Base-by-base conservation (phyloP, 2,329 filamentous ascomycete genomes). In the Corinectria fuckeliana region DNA sequence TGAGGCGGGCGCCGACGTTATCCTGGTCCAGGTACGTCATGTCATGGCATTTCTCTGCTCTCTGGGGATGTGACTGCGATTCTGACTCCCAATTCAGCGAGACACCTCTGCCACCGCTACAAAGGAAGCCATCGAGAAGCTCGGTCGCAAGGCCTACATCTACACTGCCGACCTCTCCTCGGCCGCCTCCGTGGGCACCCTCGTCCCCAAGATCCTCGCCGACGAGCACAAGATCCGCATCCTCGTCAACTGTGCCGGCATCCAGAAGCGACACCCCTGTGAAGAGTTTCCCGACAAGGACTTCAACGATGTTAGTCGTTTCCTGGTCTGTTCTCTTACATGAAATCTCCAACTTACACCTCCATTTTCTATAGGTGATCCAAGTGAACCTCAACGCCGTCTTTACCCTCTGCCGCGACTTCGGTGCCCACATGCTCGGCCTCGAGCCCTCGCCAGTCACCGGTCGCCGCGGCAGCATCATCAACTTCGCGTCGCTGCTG, bases 331-430 rank as follows among this genome's bases (percentile, higher is more conserved):
- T 50, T 30, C 9, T 25, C 32, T 8, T 5, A 16, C 28, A n/a
- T n/a, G 1, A 34, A 21, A 42, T 18, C 20, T 4, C 3, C 38
- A 13, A 38, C 55, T 60, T 47, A 70, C 53, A 25, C 20, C 2
- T 10, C 10, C 5, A 4, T 16, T 28, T 14, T 11, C 11, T 21
- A 3, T 18, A 83, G 83, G 90, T 97, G 26, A 80, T 97, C 39
- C 91, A 96, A 80, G 90, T 96, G 49, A 97, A 97, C 78, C 86
- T 96, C 44, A 90, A 85, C 71, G 84, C 90, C 41, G 91, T 95
- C 53, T 97, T 96, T 78, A 86, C 87, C 1, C 82, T 96, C 55
- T 85, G 87, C 77, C 88, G 92, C 60, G 91, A 93, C 74, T 83
- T 92, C 14, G 91, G 91, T 63, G 87, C 88, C 13, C 90, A 93